Percentiles rank a stretch among this genome's conserved stretches.
These are phyloP conservation scores for Citrullus amarus DNA, from an alignment of 306 rosid species.

Conservation along the genomic window DNA sequence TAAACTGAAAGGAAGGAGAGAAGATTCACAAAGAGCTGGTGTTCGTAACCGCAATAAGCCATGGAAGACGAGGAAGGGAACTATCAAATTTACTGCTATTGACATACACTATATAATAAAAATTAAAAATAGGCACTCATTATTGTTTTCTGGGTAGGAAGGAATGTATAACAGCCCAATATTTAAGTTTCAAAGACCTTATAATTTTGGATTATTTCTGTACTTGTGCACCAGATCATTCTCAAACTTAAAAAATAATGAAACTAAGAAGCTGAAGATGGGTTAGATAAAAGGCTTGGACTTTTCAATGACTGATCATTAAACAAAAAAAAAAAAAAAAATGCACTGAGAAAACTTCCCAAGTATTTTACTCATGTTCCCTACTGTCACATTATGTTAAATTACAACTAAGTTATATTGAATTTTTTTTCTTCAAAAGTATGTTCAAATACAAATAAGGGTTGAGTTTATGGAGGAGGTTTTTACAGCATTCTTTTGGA, in stretches of 20 bases:
- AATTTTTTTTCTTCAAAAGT: no score
- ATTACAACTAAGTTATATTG: no score
- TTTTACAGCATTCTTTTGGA: no score
- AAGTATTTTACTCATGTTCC: no score
- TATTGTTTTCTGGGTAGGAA: background rate
- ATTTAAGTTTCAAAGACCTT: background rate
- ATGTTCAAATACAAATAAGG: no score
- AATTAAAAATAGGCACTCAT: background rate
- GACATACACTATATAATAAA: background rate
- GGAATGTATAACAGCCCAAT: background rate
- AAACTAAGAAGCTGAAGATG: background rate
- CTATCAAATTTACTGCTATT: background rate
- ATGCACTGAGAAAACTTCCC: background rate
- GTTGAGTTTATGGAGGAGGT: no score
- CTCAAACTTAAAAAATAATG: background rate
- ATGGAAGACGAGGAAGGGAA: background rate
- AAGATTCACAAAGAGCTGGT: background rate
- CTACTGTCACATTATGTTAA: no score
- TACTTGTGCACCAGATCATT: background rate
- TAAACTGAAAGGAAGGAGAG: background rate
- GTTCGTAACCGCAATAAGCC: background rate
- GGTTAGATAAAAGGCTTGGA: background rate
- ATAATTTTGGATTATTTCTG: background rate
- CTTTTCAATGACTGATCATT: background rate
- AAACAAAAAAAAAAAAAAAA: background rate